Conservation (phyloP, 2,329 filamentous ascomycete genomes). For the Diaporthe nobilis region DNA sequence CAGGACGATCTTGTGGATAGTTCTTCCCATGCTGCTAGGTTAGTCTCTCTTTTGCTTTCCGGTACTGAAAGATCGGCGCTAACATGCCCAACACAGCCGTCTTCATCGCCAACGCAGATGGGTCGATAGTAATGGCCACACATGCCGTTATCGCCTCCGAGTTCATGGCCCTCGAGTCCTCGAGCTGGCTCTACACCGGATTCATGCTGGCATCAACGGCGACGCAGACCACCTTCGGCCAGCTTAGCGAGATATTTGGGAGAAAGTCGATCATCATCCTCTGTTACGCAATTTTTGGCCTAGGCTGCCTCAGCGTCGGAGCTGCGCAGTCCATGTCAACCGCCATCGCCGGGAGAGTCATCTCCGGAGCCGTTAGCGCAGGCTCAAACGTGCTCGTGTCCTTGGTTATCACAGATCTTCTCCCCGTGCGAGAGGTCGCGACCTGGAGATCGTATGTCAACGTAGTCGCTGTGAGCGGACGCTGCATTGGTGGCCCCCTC, state of each 20-base stretch:
- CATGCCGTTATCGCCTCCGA: constrained; percentile 74
- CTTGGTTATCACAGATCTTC: constrained; percentile 67
- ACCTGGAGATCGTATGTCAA: constrained; percentile 69
- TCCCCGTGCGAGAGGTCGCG: constrained; percentile 66
- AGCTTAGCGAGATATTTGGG: constrained; percentile 71
- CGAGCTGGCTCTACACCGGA: constrained; percentile 70
- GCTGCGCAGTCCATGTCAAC: constrained; percentile 61
- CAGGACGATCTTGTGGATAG: constrained; percentile 43
- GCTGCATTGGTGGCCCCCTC: constrained; percentile 67
- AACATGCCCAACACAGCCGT: constrained; percentile 59
- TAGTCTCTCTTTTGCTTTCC: not conserved
- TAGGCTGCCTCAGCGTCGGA: constrained; percentile 59
- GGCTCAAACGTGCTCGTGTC: constrained; percentile 66
- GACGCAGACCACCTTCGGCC: constrained; percentile 68
- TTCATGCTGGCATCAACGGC: constrained; percentile 66
- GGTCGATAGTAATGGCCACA: constrained; percentile 76
- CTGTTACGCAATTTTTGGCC: constrained; percentile 65
- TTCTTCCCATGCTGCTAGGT: constrained; percentile 48
- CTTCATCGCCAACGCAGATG: constrained; percentile 76
- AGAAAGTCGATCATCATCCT: constrained; percentile 64
- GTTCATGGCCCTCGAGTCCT: constrained; percentile 69
- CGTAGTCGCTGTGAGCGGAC: constrained; percentile 64
- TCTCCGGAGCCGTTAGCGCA: constrained; percentile 66
- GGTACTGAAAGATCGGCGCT: not conserved
- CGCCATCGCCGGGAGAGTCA: constrained; percentile 64